Evolutionary conservation across 257 asterid species (phyloP), one percentile per base, ranked within the genome.

Genomic region (Coffea eugenioides): DNA sequence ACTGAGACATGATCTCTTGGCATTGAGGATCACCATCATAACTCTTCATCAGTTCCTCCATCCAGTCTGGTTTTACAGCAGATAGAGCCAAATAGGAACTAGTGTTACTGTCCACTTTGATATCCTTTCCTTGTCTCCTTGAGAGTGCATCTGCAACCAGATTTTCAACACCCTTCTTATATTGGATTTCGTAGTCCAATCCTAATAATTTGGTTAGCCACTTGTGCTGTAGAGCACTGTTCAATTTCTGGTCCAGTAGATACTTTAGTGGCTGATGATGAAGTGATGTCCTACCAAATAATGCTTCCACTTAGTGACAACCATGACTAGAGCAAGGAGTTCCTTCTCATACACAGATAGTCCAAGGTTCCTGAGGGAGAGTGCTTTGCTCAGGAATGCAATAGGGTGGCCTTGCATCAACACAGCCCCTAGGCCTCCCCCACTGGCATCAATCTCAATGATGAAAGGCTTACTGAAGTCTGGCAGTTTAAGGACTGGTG

Each of bases 71-170:
- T 2, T 8, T 3, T 0, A 65, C 15, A 0, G 15, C 0, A 0
- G 70, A 4, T 0, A 65, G 0, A 8, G 39, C 39, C 69, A 62
- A 25, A n/a, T 0, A 4, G 1, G 0, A 2, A 3, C 3, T 0
- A 15, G 18, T 0, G 1, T 54, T 2, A 4, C 0, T 8, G 3
- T 4, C 61, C 3, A 0, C 4, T 15, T 0, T n/a, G n/a, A n/a
- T n/a, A n/a, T n/a, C n/a, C n/a, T 4, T 5, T 1, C 16, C 6
- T 0, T 25, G 4, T 0, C 41, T 65, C 18, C 70, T 65, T 0
- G 16, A 65, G 0, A 65, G 41, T 2, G 39, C 70, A 65, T n/a
- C 70, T 3, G 1, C 41, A 2, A 65, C 31, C 8, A 20, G 0
- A 5, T 62, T 20, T 25, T 62, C 27, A 1, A 2, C 11, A 39